These are phyloP conservation scores for Leonotis leonurus DNA, from an alignment of 257 asterid genomes.

Conservation along the genomic window DNA sequence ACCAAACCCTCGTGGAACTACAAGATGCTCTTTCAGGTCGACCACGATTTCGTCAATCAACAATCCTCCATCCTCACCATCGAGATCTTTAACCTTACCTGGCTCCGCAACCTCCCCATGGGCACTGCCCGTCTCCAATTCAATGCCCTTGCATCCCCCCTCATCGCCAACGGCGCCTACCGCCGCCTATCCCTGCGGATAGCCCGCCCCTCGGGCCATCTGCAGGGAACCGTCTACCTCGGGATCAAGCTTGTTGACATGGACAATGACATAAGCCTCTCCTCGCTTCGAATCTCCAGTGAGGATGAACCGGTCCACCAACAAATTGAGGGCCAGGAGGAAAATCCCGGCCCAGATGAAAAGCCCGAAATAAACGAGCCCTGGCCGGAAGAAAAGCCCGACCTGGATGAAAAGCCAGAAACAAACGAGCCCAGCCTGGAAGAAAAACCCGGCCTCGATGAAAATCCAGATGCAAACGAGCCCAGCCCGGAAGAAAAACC, in stretches of 20 bases:
- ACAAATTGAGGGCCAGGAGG: not conserved
- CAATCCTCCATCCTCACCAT: slow-evolving; percentile 39
- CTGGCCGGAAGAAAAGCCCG: not conserved
- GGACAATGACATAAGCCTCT: slow-evolving; percentile 23
- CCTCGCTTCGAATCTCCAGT: not conserved
- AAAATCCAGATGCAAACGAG: too few relatives aligned
- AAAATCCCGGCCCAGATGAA: not conserved
- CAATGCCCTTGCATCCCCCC: slow-evolving; percentile 42
- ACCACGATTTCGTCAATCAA: slow-evolving; percentile 36
- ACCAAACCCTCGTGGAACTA: slow-evolving; percentile 78
- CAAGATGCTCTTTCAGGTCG: slow-evolving; percentile 53
- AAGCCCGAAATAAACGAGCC: too few relatives aligned
- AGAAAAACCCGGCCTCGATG: too few relatives aligned
- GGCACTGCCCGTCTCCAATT: slow-evolving; percentile 58
- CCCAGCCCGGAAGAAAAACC: not conserved
- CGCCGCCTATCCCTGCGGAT: slow-evolving; percentile 40
- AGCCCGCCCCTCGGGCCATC: slow-evolving; percentile 62
- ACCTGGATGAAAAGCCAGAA: too few relatives aligned
- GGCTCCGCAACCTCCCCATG: slow-evolving; percentile 80
- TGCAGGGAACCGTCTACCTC: slow-evolving; percentile 55
- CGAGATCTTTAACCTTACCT: slow-evolving; percentile 72
- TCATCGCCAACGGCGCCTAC: slow-evolving; percentile 23
- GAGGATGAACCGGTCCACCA: not conserved
- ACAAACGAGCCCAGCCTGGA: too few relatives aligned
- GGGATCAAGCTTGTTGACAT: slow-evolving; percentile 42